Conservation (phyloP, 306 rosid species). For the Lablab purpureus region DNA sequence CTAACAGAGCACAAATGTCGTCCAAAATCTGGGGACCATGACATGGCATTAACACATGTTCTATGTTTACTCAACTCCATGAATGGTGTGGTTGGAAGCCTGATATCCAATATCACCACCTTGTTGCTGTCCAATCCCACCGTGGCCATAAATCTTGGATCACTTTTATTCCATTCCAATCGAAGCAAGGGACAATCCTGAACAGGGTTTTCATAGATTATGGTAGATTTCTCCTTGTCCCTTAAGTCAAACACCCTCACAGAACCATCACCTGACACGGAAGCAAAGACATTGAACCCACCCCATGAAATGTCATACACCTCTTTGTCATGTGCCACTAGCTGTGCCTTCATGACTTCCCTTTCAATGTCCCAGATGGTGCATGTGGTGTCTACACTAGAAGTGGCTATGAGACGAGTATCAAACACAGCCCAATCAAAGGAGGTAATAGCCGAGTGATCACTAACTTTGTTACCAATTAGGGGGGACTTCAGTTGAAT, state of each 20-base stretch:
- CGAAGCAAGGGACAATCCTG: conserved; percentile 60
- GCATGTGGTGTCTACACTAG: conserved; percentile 68
- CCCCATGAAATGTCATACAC: conserved; percentile 81
- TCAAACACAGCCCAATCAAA: conserved; percentile 70
- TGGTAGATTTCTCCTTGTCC: conserved; percentile 71
- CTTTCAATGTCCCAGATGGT: conserved; percentile 73
- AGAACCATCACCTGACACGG: conserved; percentile 77
- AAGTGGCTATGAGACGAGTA: conserved; percentile 52
- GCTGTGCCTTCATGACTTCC: conserved; percentile 61
- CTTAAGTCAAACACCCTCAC: conserved; percentile 70
- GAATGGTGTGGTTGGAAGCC: conserved; percentile 65
- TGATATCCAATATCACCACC: conserved; percentile 68
- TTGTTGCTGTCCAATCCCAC: conserved; percentile 67
- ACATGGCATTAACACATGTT: conserved; percentile 65
- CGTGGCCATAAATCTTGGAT: conserved; percentile 66
- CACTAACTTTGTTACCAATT: conserved; percentile 58
- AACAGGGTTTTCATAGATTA: conserved; percentile 64
- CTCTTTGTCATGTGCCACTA: conserved; percentile 81
- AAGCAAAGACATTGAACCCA: conserved; percentile 72
- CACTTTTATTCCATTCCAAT: conserved; percentile 75
- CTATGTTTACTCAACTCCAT: conserved; percentile 63
- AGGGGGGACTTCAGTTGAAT: conserved; percentile 65
- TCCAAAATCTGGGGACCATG: conserved; percentile 70
- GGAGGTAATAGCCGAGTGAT: conserved; percentile 61
- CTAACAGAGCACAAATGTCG: conserved; percentile 61